Evolutionary conservation across 768 basidiomycete genomes (phyloP), one percentile per base, ranked within the genome.

Genomic region (Naganishia vaughanmartiniae): DNA sequence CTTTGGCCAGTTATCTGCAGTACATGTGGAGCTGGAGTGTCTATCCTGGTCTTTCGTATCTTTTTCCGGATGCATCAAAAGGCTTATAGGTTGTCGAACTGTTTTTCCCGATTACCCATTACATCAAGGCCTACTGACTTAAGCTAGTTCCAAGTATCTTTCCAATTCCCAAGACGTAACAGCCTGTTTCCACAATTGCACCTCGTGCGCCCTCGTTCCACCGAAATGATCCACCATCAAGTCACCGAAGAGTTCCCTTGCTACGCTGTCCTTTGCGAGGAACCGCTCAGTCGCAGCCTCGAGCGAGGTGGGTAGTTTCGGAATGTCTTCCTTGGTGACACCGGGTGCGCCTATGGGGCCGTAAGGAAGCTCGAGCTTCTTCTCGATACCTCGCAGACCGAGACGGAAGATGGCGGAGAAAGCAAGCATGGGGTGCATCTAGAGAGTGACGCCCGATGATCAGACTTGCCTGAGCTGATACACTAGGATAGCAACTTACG

Each of bases 161-260:
- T 67, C 71, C 57, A 72, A 87, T 86, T 95, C 94, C 93, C 92
- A 97, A 79, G 87, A 89, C 14, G 94, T 96, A 46, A 95, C 92
- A 2, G 92, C 91, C 75, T 88, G 86, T 74, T 92, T 90, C 89
- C 91, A 94, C 30, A 90, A 76, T 66, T 84, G 87, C 69, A 94
- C 88, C 79, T 95, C 93, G 78, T 97, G 90, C 79, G 92, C 87
- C 75, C 95, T 87, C n/a, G 96, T 98, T 10, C 93, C 94, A 2
- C 90, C 92, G 76, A 87, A 95, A 79, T 99, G 96, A 19, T 98
- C 91, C 0, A 98, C 91, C 76, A 97, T 96, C 28, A 87, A 88
- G 76, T 93, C 83, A 0, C 94, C 95, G 68, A 98, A 87, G 51
- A 92, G 84, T 77, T 93, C 89, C 36, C 96, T 85, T 2, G 96